These are phyloP conservation scores for Thelonectria olida DNA, from an alignment of 2,329 filamentous ascomycete species.

Conservation along the genomic window DNA sequence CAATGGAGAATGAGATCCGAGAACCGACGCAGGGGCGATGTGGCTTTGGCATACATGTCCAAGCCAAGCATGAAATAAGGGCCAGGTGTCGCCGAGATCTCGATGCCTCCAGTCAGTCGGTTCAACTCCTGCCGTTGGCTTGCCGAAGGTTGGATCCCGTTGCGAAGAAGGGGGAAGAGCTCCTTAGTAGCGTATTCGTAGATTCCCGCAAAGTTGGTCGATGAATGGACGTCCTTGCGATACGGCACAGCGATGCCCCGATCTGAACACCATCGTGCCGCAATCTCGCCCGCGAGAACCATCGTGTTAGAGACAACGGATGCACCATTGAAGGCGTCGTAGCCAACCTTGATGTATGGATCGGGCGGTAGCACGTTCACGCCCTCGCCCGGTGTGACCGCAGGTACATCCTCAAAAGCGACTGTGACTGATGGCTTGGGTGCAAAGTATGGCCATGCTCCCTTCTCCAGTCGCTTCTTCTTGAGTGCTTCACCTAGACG, in stretches of 20 bases:
- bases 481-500: slow-evolving; percentile 58
- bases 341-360: slow-evolving; percentile 57
- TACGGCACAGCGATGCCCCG: slow-evolving; percentile 69
- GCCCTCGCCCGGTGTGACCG: slow-evolving; percentile 5
- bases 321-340: slow-evolving; percentile 42
- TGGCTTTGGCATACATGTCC: slow-evolving; percentile 70
- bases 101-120: slow-evolving; percentile 56
- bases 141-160: slow-evolving; percentile 45
- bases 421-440: slow-evolving; percentile 55
- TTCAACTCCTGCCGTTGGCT: slow-evolving; percentile 42
- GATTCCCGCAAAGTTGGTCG: slow-evolving; percentile 46
- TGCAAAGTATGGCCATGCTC: slow-evolving; percentile 59
- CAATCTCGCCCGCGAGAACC: slow-evolving; percentile 69
- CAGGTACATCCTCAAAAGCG: slow-evolving; percentile 48
- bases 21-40: slow-evolving; percentile 73
- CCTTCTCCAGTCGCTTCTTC: slow-evolving; percentile 53
- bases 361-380: slow-evolving; percentile 51
- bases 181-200: slow-evolving; percentile 49
- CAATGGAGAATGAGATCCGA: slow-evolving; percentile 71
- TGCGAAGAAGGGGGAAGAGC: slow-evolving; percentile 45
- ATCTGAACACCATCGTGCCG: slow-evolving; percentile 67
- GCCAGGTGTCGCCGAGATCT: slow-evolving; percentile 61
- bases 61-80: slow-evolving; percentile 67
- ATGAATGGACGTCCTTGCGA: slow-evolving; percentile 57
- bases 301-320: slow-evolving; percentile 57